Base-by-base conservation (phyloP, 805 yeast genomes). In the Candida alai region DNA sequence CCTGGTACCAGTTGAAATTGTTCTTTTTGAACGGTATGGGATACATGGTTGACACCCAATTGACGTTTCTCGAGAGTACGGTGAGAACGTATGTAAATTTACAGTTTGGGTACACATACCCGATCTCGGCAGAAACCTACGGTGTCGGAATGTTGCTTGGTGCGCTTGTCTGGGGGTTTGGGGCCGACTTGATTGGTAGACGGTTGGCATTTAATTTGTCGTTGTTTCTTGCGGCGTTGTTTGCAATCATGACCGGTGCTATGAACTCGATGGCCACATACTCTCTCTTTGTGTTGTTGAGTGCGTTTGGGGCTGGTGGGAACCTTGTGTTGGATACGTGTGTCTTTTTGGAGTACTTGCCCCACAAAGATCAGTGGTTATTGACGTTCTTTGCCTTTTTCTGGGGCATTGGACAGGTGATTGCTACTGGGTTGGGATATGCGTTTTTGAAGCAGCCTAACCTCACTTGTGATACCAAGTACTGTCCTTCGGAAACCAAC, bases 351-450 rank as follows among this genome's bases (percentile, higher is more conserved):
- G 79, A 76, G 46, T 73, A 67, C 37, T 54, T 76, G 37, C 81
- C 82, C 2, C 55, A 63, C 28, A 65, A 65, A 31, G 56, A 68
- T 44, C 76, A 74, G 43, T 76, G 68, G 66, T 49, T 74, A 41
- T 60, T 70, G 32, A 74, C 80, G 2, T 59, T 72, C 23, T 65
- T 77, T 48, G 62, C 54, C 7, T 49, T 65, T 24, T 78, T 69
- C 70, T 77, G 83, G 83, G 80, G 79, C 26, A 59, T 77, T 32
- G 83, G 82, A 27, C 80, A 76, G 49, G 72, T 78, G 1, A 60
- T 76, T 32, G 69, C 77, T 14, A 63, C 62, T 8, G 55, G 74
- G n/a, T 45, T 74, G 24, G 75, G 79, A 2, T 77, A 77, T 75
- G 80, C 77, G 0, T 73, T 72, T 39, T 52, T 77, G 30, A n/a